Conservation (phyloP, 495 filamentous ascomycete species). For the Pyronema domesticum region DNA sequence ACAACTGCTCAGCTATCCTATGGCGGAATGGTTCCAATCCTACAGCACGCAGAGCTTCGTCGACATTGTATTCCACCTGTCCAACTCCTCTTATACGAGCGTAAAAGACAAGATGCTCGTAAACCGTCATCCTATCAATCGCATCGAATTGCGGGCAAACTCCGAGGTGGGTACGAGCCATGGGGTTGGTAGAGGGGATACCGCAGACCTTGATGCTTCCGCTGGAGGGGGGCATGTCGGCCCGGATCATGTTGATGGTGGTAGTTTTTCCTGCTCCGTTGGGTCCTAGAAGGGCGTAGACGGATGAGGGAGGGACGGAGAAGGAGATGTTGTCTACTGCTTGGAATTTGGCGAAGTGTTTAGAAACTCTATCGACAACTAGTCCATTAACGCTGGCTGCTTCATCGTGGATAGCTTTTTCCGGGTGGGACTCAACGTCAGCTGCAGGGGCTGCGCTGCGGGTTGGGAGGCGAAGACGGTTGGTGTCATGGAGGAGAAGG, state of each 20-base stretch:
- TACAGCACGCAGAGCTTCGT: slow-evolving; percentile 39
- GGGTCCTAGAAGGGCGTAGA: slow-evolving; percentile 71
- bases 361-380: slow-evolving; percentile 55
- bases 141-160: slow-evolving; percentile 60
- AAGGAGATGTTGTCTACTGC: slow-evolving; percentile 74
- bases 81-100: slow-evolving; percentile 49
- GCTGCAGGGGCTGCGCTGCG: slow-evolving; percentile 23
- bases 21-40: slow-evolving; percentile 40
- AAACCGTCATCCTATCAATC: slow-evolving; percentile 49
- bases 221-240: slow-evolving; percentile 51
- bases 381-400: slow-evolving; percentile 45
- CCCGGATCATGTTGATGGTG: slow-evolving; percentile 66
- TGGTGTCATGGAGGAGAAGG: slow-evolving; percentile 56
- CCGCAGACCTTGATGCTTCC: slow-evolving; percentile 63
- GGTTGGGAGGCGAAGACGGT: slow-evolving; percentile 24
- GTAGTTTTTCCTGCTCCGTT: slow-evolving; percentile 83
- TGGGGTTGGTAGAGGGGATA: slow-evolving; percentile 42
- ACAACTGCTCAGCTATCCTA: slow-evolving; percentile 47
- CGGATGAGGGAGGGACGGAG: slow-evolving; percentile 54
- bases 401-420: slow-evolving; percentile 34
- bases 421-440: slow-evolving; percentile 31
- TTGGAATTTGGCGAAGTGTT: slow-evolving; percentile 45
- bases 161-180: slow-evolving; percentile 53
- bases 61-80: slow-evolving; percentile 45
- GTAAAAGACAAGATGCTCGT: slow-evolving; percentile 58